Evolutionary conservation across 2,329 filamentous ascomycete species (phyloP).

Genomic region (Arthrobotrys megalospora): DNA sequence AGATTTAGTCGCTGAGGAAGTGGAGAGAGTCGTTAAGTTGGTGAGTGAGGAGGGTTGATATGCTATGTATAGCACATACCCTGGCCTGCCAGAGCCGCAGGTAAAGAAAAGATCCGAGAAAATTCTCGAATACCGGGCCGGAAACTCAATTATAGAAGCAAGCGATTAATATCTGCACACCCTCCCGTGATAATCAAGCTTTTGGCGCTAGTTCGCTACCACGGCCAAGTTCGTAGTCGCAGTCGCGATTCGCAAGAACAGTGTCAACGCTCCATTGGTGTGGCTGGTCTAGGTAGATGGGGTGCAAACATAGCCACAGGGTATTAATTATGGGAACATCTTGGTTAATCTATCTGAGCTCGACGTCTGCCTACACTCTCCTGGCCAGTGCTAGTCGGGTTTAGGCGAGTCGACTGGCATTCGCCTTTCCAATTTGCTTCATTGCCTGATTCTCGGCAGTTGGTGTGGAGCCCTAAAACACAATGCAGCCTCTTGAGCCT

Average conservation of each 20-base stretch:
- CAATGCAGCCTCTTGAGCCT: background rate
- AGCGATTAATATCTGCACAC: background rate
- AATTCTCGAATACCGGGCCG: background rate
- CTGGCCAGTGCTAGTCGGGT: background rate
- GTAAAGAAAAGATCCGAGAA: background rate
- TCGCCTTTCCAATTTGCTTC: background rate
- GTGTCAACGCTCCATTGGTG: background rate
- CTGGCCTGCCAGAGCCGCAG: too few species aligned
- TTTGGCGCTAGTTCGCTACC: conserved; percentile 19
- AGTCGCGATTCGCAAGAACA: too few species aligned
- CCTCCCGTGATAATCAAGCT: conserved; percentile 11
- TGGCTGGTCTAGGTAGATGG: conserved; percentile 1
- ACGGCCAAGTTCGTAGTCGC: background rate
- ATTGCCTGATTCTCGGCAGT: conserved; percentile 5
- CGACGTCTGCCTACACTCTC: conserved; percentile 9
- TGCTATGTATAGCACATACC: background rate
- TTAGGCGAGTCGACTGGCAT: conserved; percentile 17
- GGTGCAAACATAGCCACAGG: background rate
- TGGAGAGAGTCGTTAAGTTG: conserved; percentile 23
- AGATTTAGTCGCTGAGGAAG: conserved; percentile 67
- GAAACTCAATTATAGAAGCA: background rate
- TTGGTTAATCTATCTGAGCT: conserved; percentile 8
- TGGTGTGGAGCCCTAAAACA: conserved; percentile 12
- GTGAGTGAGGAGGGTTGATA: background rate
- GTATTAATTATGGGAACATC: background rate